Base-by-base conservation (phyloP, 2,329 filamentous ascomycete genomes). In the Pyrenophora seminiperda region DNA sequence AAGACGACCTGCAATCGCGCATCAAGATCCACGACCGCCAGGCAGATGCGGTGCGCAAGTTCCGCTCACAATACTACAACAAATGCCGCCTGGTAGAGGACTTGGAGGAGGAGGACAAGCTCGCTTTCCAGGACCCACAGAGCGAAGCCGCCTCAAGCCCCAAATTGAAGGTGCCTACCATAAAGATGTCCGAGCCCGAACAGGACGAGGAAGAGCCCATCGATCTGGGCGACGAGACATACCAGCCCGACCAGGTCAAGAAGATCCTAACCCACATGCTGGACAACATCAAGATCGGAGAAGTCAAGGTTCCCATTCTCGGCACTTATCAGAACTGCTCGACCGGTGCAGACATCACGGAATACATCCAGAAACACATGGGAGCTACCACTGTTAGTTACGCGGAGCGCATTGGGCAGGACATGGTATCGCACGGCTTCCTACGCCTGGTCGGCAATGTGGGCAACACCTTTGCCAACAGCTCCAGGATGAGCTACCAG, bases 41-140 rank as follows among this genome's bases (percentile, higher is more conserved):
- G 74, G 88, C 89, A 50, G 94, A 99, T 56, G 75, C 83, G 15
- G 91, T 96, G 54, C 91, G 91, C 81, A 97, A 97, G 77, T 83
- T 97, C 63, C 86, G 94, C 58, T 96, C 90, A 74, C 89, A 90
- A 64, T 99, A 99, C 76, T 97, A 97, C 82, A 99, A 97, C 80
- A 99, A 97, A 77, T 99, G 94, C 73, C 88, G 95, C 41, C 79
- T 97, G 55, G 88, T 97, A 5, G 95, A 99, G 72, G 94, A 99
- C 70, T 78, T 97, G 53, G 94, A 99, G 73, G 94, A 99, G 75
- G 95, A 99, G 79, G 96, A 97, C 74, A 97, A 99, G 76, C 83
- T 99, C 47, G 94, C 92, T 31, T 99, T 99, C 75, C 91, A 96
- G 73, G 91, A 92, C 59, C 91, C 91, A 4, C 79, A 83, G 54